Evolutionary conservation across 2,329 filamentous ascomycete species (phyloP), one percentile per base, ranked within the genome.

Genomic region (Colletotrichum sansevieriae): DNA sequence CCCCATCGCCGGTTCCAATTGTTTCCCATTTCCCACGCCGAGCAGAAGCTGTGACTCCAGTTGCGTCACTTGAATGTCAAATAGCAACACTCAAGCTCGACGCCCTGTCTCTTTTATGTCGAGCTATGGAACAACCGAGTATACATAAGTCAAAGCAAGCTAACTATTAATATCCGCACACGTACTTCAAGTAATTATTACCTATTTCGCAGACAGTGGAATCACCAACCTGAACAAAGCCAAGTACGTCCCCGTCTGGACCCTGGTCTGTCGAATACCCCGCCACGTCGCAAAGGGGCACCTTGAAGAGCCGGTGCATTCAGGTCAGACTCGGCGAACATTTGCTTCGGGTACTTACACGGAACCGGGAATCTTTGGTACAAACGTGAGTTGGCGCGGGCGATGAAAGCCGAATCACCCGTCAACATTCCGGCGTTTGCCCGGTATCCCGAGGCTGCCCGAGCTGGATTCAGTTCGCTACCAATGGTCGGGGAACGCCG

Each of bases 401-500:
- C 20, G 41, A 49, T 6, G 37, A 54, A 56, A 60, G 35, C 62
- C 55, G 66, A 66, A 55, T 4, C 15, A 41, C 43, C 55, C 63
- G 62, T 43, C 49, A 35, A 51, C 49, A 35, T 49, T 33, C 66
- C 66, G 62, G 44, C 44, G 41, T 22, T 20, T 43, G 63, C 62
- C 63, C 49, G 35, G 29, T 58, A 44, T 51, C 39, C 66, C 66
- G 66, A 69, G 62, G 66, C 61, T 66, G 29, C 29, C 47, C 43
- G 41, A 6, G 43, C 11, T n/a, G 10, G 61, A 37, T 51, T 55
- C 15, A 29, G 8, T 29, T 22, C 18, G 18, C 44, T 33, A 39
- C 18, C 6, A 39, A 10, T 13, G 4, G 18, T 61, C 66, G 66
- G 66, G 49, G 62, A 44, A 61, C 55, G 39, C 63, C 66, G 62